phyloP scores from a whole-genome alignment of 2,329 filamentous ascomycete genomes.

The Gyromitra esculenta region DNA sequence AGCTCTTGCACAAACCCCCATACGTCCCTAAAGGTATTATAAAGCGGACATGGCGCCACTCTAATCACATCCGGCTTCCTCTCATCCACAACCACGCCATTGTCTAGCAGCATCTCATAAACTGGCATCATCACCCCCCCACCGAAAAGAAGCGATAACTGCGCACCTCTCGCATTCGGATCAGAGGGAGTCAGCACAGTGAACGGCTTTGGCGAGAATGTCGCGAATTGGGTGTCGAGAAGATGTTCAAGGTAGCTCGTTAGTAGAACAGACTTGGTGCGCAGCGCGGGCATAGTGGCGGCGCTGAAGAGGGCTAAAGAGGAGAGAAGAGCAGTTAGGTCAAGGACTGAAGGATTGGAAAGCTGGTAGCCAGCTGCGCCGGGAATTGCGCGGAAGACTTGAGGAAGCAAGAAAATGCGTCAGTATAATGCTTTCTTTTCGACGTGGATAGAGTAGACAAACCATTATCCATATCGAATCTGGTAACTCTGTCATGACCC shows the following conservation, averaged over 20 bases:
- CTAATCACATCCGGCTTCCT: slow-evolving; percentile 85
- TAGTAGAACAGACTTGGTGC: slow-evolving; percentile 75
- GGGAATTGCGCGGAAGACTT: slow-evolving; percentile 75
- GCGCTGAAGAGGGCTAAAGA: slow-evolving; percentile 78
- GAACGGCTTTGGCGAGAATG: slow-evolving; percentile 62
- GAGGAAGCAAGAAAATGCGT: not conserved
- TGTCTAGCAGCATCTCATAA: slow-evolving; percentile 70
- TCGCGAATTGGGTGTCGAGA: slow-evolving; percentile 61
- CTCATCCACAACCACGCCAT: slow-evolving; percentile 81
- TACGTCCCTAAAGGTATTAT: slow-evolving; percentile 82
- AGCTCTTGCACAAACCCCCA: slow-evolving; percentile 68
- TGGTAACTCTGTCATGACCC: slow-evolving; percentile 77
- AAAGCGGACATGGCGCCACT: slow-evolving; percentile 83
- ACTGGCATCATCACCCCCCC: slow-evolving; percentile 77
- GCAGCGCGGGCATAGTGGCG: slow-evolving; percentile 74
- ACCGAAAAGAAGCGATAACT: slow-evolving; percentile 77
- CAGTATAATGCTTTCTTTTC: slow-evolving; percentile 36
- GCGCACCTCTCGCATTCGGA: slow-evolving; percentile 75
- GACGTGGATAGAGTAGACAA: slow-evolving; percentile 43
- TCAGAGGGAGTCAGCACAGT: slow-evolving; percentile 75
- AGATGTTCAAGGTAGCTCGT: slow-evolving; percentile 81
- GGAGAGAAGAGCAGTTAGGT: slow-evolving; percentile 77
- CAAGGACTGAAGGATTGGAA: slow-evolving; percentile 83
- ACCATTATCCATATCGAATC: slow-evolving; percentile 84
- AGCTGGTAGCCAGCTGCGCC: slow-evolving; percentile 85